Percentiles rank a stretch among this genome's conserved stretches.
Conservation (phyloP, 2,329 filamentous ascomycete species). For the Pseudocercospora musae region DNA sequence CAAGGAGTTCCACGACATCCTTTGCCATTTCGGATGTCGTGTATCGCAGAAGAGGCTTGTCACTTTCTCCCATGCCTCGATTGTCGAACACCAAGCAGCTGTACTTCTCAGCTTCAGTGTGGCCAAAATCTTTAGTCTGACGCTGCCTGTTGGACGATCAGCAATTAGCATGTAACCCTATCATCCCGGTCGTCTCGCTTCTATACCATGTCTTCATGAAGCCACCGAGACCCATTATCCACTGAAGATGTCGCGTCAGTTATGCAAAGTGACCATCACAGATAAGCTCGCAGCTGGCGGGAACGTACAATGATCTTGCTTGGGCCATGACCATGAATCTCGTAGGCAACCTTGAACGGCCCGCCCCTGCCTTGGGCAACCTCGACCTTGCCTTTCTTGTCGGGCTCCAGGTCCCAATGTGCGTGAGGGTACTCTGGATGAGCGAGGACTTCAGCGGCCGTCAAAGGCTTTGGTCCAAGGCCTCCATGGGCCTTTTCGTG, state of each 20-base stretch:
- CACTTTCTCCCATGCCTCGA: constrained; percentile 75
- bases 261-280: constrained; percentile 2
- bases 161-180: not conserved
- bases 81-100: constrained; percentile 78
- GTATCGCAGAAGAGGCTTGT: constrained; percentile 74
- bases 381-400: constrained; percentile 56
- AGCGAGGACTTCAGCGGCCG: constrained; percentile 56
- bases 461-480: constrained; percentile 37
- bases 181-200: not conserved
- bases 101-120: constrained; percentile 64
- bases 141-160: constrained; percentile 56
- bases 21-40: constrained; percentile 80
- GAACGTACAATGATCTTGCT: constrained; percentile 68
- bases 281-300: constrained; percentile 11
- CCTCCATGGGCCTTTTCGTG: constrained; percentile 21
- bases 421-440: constrained; percentile 66
- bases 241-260: constrained; percentile 46
- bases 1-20: constrained; percentile 67
- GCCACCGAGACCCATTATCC: constrained; percentile 77
- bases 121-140: constrained; percentile 78
- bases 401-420: constrained; percentile 67
- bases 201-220: constrained; percentile 57
- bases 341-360: constrained; percentile 72
- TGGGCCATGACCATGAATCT: constrained; percentile 73
- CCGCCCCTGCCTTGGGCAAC: constrained; percentile 71